These are phyloP conservation scores for Pyrenophora teres DNA, from an alignment of 2,329 filamentous ascomycete genomes.

Conservation along the genomic window DNA sequence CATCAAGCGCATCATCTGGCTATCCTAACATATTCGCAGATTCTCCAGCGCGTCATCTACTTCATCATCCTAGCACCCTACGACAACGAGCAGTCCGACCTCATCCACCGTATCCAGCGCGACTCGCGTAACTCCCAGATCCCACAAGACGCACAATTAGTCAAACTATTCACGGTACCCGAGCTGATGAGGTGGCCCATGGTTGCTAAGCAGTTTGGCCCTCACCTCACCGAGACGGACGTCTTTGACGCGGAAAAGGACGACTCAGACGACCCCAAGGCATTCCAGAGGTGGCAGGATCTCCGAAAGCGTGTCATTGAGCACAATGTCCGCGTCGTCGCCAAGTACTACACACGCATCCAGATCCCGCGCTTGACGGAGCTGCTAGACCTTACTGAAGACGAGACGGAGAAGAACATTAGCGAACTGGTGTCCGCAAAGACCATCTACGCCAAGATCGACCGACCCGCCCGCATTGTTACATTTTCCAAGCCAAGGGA, in stretches of 20 bases:
- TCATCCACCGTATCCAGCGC: constrained; percentile 88
- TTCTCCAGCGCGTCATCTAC: constrained; percentile 93
- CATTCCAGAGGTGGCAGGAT: constrained; percentile 86
- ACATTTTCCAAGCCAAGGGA: constrained; percentile 94
- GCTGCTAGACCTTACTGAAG: constrained; percentile 87
- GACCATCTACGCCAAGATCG: constrained; percentile 97
- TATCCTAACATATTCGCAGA: constrained; percentile 54
- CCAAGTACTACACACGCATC: constrained; percentile 98
- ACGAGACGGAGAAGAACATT: constrained; percentile 99
- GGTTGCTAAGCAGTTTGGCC: constrained; percentile 84
- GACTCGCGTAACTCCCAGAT: constrained; percentile 82
- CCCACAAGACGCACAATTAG: constrained; percentile 77
- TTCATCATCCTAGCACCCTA: constrained; percentile 95
- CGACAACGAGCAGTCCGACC: constrained; percentile 97
- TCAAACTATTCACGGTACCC: constrained; percentile 92
- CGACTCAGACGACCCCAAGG: constrained; percentile 75
- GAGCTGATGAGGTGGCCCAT: constrained; percentile 99
- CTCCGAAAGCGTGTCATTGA: constrained; percentile 98
- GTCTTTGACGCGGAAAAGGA: constrained; percentile 75
- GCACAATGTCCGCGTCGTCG: constrained; percentile 96
- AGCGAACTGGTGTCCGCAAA: constrained; percentile 95
- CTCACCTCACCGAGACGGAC: constrained; percentile 85
- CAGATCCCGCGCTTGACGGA: constrained; percentile 88
- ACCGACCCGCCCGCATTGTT: constrained; percentile 87
- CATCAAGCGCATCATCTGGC: constrained; percentile 13